Evolutionary conservation across 208 protist species (phyloP), one percentile per base, ranked within the genome.

Genomic region (Strigomonas oncopelti): DNA sequence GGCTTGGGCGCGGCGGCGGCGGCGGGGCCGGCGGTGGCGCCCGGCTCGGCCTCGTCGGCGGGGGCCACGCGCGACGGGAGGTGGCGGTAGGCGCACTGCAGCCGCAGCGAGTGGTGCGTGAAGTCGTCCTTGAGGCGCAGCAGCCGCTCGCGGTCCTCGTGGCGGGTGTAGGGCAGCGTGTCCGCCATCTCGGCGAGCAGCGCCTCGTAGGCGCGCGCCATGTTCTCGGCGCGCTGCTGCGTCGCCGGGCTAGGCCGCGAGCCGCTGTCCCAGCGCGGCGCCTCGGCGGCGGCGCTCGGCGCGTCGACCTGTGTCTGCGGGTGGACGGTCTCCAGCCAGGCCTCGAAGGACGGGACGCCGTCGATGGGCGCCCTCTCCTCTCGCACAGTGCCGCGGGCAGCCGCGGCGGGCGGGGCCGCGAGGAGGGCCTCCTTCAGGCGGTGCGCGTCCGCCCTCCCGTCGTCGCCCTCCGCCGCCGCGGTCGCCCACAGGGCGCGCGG

Each of bases 91-190:
- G 55, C 55, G 25, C 27, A 32, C 55, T 60, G 55, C 25, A 60
- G 55, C 16, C 55, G 55, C 25, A 60, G 25, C 25, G 22, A 22
- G 25, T 60, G 55, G 29, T 60, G 55, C 22, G 29, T 24, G 14
- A 60, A 60, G 55, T 29, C 25, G 29, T 60, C 55, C 24, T 18
- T n/a, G 2, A 31, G 25, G 11, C 29, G 55, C 55, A 60, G n/a
- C 29, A 60, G 18, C 22, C 55, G 55, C 55, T 36, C 27, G 5
- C 55, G 55, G 25, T 60, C 55, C 55, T 60, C 55, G 7, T 38
- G 34, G 5, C 29, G 16, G 5, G 55, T 36, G 29, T 60, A 60
- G 22, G 22, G 24, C 29, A 60, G 29, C 22, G 2, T 2, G 5
- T 11, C 7, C 27, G 55, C 55, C 18, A 22, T 31, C 16, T 22